Evolutionary conservation across 768 basidiomycete genomes (phyloP).

Genomic region (Xerocomus brunneocitrinus): DNA sequence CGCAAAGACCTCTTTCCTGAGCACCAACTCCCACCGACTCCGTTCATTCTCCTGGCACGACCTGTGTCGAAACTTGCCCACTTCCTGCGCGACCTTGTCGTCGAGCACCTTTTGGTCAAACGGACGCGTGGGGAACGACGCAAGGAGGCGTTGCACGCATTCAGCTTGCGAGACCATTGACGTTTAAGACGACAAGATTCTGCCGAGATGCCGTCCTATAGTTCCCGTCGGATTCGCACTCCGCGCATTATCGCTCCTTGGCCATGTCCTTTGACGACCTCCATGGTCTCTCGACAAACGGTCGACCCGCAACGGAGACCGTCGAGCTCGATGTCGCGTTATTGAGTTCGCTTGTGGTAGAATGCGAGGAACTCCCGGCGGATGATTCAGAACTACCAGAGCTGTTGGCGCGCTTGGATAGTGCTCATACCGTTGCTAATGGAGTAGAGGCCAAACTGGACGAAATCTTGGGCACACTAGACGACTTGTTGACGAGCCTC

Average conservation of each 20-base stretch:
- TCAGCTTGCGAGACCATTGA: conserved; percentile 51
- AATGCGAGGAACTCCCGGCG: conserved; percentile 17
- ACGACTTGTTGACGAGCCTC: conserved; percentile 46
- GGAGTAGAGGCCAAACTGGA: conserved; percentile 64
- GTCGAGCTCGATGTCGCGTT: conserved; percentile 32
- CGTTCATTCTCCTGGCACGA: conserved; percentile 56
- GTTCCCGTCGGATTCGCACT: conserved; percentile 2
- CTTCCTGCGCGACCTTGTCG: conserved; percentile 42
- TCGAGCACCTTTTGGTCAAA: conserved; percentile 45
- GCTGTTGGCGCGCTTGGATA: conserved; percentile 51
- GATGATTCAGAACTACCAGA: conserved; percentile 46
- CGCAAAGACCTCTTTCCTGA: conserved; percentile 66
- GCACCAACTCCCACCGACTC: conserved; percentile 69
- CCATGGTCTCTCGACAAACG: conserved; percentile 7
- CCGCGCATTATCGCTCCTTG: conserved; percentile 18
- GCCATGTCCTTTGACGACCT: conserved; percentile 28
- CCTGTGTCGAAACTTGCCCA: conserved; percentile 39
- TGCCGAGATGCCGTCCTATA: conserved; percentile 26
- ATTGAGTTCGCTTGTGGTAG: conserved; percentile 30
- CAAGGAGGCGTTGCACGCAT: conserved; percentile 46
- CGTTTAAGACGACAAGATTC: neutral
- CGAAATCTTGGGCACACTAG: conserved; percentile 53
- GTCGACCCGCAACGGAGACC: conserved; percentile 1
- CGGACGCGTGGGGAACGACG: conserved; percentile 49
- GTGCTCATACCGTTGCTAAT: conserved; percentile 54